phyloP scores from a whole-genome alignment of 2,329 filamentous ascomycete genomes.

The Aureobasidium pullulans region DNA sequence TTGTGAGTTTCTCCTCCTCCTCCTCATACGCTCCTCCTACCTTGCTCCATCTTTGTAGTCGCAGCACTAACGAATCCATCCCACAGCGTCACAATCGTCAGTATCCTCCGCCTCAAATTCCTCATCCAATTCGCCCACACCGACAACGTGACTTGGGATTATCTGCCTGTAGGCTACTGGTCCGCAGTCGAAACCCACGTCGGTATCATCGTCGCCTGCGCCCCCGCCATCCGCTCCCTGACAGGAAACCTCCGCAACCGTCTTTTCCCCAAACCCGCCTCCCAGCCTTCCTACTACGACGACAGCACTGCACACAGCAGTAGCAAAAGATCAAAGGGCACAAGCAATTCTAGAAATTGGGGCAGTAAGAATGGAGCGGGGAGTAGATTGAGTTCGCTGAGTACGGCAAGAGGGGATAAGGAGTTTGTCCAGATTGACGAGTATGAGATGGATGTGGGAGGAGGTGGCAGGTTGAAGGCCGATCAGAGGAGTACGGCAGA shows the following conservation, averaged over 20 bases:
- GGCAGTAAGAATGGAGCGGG: neutral
- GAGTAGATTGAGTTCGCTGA: no score
- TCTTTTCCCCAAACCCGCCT: neutral
- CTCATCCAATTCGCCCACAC: slow-evolving; percentile 14
- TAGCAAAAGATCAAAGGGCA: neutral
- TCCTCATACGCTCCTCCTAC: neutral
- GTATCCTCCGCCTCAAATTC: slow-evolving; percentile 16
- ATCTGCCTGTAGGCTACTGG: slow-evolving; percentile 15
- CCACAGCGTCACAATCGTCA: slow-evolving; percentile 17
- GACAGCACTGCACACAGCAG: neutral
- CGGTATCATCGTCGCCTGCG: slow-evolving; percentile 17
- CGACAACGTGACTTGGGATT: slow-evolving; percentile 14
- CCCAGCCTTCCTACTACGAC: neutral
- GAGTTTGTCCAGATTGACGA: slow-evolving; percentile 6
- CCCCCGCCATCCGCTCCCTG: slow-evolving; percentile 17
- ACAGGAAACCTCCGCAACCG: neutral
- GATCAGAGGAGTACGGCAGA: neutral
- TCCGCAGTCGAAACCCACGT: slow-evolving; percentile 15
- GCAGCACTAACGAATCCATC: neutral
- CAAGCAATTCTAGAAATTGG: neutral
- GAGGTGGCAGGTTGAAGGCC: neutral
- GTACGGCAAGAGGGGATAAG: no score
- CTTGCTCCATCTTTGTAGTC: neutral
- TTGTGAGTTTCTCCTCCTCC: slow-evolving; percentile 13
- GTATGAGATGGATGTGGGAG: neutral